Base-by-base conservation (phyloP, 352 stramenopile genomes). In the Globisporangium ultimum region DNA sequence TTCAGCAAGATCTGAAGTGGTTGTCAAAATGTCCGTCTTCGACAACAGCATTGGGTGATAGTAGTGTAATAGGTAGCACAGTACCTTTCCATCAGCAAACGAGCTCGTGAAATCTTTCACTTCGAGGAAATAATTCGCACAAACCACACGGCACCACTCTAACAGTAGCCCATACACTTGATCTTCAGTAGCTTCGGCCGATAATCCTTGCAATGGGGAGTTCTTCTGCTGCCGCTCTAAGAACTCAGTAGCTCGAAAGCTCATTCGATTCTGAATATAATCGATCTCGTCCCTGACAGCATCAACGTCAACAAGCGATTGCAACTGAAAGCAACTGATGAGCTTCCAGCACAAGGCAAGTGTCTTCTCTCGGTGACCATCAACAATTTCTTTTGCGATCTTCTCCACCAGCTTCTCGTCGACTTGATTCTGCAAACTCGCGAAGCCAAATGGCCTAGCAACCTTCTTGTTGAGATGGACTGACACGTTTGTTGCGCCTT, bases 11-110 rank as follows among this genome's bases (percentile, higher is more conserved):
- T 84, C 66, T 20, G 57, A 68, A 0, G 73, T 90, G 34, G 82
- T 90, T 10, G 68, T 36, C 13, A 71, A 53, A 42, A 92, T 77
- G 40, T 92, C 79, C 13, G 65, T 50, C 61, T 89, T 92, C 11
- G 70, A 71, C 12, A 98, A 54, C 9, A 98, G 64, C 66, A 86
- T 84, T 5, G 96, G 96, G 62, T 98, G 95, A 60, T 99, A 99
- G 68, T 98, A 98, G 65, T 98, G 93, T 28, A 99, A 66, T 20
- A 99, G 69, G 21, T 97, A 87, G 66, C 95, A 98, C 24, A 98
- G 66, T 13, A 76, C 93, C 24, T 83, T 89, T 8, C 96, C 96
- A 52, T 98, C 95, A 17, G 91, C 87, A 75, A 98, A 98, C 15
- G 91, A 98, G 0, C 64, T 70, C 1, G 94, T 96, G 57, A 98